Percentiles rank a stretch among this genome's conserved stretches.
These are phyloP conservation scores for Fraxinus baroniana DNA, from an alignment of 305 asterid species.

Conservation along the genomic window DNA sequence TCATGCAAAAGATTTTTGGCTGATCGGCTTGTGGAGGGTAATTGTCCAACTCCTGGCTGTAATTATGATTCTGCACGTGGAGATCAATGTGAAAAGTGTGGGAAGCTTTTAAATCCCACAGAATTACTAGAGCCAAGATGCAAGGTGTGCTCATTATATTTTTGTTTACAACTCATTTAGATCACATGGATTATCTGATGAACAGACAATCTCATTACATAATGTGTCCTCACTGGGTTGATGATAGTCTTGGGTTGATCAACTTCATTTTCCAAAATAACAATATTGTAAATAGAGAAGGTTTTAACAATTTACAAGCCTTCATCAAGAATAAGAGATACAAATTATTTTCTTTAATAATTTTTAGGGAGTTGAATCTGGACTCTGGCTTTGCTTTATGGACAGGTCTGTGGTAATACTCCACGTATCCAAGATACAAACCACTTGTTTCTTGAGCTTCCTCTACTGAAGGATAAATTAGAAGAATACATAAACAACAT, in stretches of 20 bases:
- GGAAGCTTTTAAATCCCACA: constrained; percentile 86
- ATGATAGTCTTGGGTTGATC: constrained; percentile 7
- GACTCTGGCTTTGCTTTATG: constrained; percentile 26
- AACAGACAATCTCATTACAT: neutral
- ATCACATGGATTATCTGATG: neutral
- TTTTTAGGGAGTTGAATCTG: constrained; percentile 9
- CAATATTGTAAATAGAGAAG: neutral
- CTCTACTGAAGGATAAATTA: constrained; percentile 71
- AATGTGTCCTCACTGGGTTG: neutral
- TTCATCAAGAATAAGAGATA: constrained; percentile 7
- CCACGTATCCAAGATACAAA: constrained; percentile 77
- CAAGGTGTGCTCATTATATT: constrained; percentile 55
- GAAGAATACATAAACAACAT: constrained; percentile 58
- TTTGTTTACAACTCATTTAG: neutral
- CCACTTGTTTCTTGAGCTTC: constrained; percentile 95
- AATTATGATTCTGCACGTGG: constrained; percentile 90
- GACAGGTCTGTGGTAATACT: constrained; percentile 66
- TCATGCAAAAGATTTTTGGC: constrained; percentile 76
- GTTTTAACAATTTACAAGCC: constrained; percentile 1
- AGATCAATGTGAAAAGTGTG: constrained; percentile 92
- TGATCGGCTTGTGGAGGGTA: constrained; percentile 91
- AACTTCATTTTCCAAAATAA: neutral
- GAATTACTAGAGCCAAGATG: constrained; percentile 82
- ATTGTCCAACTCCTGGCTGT: constrained; percentile 80
- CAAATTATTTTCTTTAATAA: constrained; percentile 1